Conservation (phyloP, 192 early-diverging fungal genomes). For the Mortierella alpina region DNA sequence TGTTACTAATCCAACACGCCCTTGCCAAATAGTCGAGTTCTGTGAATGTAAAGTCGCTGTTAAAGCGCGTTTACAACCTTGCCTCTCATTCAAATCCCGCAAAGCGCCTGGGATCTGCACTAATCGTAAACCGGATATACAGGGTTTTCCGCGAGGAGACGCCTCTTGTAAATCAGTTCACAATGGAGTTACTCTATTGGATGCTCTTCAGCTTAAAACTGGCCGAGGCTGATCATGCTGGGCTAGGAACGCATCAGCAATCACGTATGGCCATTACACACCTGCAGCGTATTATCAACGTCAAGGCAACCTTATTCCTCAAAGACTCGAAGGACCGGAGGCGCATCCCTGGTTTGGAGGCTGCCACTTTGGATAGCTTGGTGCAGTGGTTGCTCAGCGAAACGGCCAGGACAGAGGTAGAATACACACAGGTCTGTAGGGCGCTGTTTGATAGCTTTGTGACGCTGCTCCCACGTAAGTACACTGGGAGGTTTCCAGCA, state of each 20-base stretch:
- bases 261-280: slow-evolving; percentile 64
- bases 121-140: slow-evolving; percentile 80
- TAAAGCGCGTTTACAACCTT: slow-evolving; percentile 74
- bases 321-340: slow-evolving; percentile 52
- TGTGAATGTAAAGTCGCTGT: slow-evolving; percentile 78
- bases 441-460: slow-evolving; percentile 71
- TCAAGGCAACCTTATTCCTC: slow-evolving; percentile 64
- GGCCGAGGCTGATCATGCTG: slow-evolving; percentile 69
- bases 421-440: slow-evolving; percentile 74
- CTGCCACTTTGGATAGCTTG: slow-evolving; percentile 58
- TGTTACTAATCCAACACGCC: too few species aligned
- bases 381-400: slow-evolving; percentile 71
- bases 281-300: slow-evolving; percentile 69
- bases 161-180: slow-evolving; percentile 71
- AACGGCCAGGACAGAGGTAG: slow-evolving; percentile 58
- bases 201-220: slow-evolving; percentile 71
- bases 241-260: slow-evolving; percentile 66
- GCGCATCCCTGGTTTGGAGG: slow-evolving; percentile 57
- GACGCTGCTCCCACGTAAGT: slow-evolving; percentile 56
- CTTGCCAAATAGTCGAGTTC: slow-evolving; percentile 57
- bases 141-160: slow-evolving; percentile 73
- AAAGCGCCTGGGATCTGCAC: slow-evolving; percentile 75
- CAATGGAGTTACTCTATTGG: slow-evolving; percentile 76
- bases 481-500: neutral
- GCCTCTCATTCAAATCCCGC: slow-evolving; percentile 67